Base-by-base conservation (phyloP, 1,284 basidiomycete species). In the Apiotrichum brassicae region DNA sequence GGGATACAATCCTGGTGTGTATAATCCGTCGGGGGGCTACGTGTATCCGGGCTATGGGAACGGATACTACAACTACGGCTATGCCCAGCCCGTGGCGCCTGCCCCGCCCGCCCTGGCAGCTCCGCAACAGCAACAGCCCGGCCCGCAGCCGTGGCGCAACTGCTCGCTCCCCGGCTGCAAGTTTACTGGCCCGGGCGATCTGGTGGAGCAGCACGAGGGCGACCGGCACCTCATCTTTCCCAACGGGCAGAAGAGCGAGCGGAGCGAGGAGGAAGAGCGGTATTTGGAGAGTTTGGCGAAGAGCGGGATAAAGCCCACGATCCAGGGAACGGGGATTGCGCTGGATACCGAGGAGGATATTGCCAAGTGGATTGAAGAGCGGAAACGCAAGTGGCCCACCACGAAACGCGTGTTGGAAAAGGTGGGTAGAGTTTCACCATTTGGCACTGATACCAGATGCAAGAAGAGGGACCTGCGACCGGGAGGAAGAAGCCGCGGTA, bases 211-310 rank as follows among this genome's bases (percentile, higher is more conserved):
- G 19, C 91, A 94, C 66, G 87, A 85, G 80, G 91, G 90, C 82
- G 91, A 94, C 66, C 77, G 89, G 19, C 91, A 93, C 71, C 75
- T 93, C 43, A 83, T 92, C 43, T 91, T 83, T 60, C 85, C 86
- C 16, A 78, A 79, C 37, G 84, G 63, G 4, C 49, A 50, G 19
- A 35, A 44, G 24, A 33, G 19, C 16, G 63, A 68, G 53, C 46
- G 63, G 35, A 66, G 85, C 81, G 78, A 86, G 44, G 79, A 82
- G 51, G 77, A 77, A 55, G 80, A 79, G 62, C 79, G 78, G 57
- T 78, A 34, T 16, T 18, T 75, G 53, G 57, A 69, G 8, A 82
- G 82, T 41, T 85, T 85, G 81, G 86, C 88, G 34, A 64, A 63
- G 63, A 66, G 45, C 51, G 71, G 58, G 16, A 60, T 60, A 5